Evolutionary conservation across 2,329 filamentous ascomycete species (phyloP).

Genomic region (Aureobasidium uvarum): DNA sequence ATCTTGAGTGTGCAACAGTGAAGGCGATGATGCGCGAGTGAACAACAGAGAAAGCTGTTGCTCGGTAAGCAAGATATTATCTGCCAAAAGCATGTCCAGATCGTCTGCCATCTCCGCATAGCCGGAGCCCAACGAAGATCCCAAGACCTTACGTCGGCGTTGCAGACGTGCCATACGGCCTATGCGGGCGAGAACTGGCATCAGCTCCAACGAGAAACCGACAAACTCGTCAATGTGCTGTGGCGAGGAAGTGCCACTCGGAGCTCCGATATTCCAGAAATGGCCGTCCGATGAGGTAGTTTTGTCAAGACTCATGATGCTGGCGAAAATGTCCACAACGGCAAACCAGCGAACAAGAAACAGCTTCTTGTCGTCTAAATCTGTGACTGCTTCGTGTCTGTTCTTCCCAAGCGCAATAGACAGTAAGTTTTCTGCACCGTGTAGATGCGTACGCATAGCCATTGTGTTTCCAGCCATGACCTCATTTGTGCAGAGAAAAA

Average conservation of each 20-base stretch:
- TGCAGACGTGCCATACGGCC: conserved; percentile 25
- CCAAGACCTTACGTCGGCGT: conserved; percentile 1
- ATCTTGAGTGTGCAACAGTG: conserved; percentile 2
- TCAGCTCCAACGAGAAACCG: conserved; percentile 24
- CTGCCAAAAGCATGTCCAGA: conserved; percentile 10
- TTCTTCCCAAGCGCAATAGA: conserved; percentile 10
- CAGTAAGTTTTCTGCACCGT: conserved; percentile 19
- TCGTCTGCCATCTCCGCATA: conserved; percentile 23
- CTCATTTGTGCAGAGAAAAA: conserved; percentile 21
- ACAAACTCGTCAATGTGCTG: conserved; percentile 26
- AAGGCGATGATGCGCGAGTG: conserved; percentile 12
- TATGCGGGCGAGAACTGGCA: conserved; percentile 22
- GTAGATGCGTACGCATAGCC: conserved; percentile 19
- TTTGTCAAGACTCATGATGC: conserved; percentile 23
- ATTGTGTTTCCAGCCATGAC: conserved; percentile 21
- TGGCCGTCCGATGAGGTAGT: conserved; percentile 9
- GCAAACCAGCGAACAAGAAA: conserved; percentile 23
- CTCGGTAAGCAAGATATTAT: conserved; percentile 20
- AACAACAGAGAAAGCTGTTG: conserved; percentile 15
- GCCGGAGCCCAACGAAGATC: neutral
- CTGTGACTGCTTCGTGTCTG: neutral
- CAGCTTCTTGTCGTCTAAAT: conserved; percentile 8
- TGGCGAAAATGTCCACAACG: conserved; percentile 21
- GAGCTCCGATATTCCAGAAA: conserved; percentile 21
- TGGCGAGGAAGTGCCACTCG: neutral